These are phyloP conservation scores for Kluyveromyces sp. DNA, from an alignment of 1,139 yeast genomes.

Conservation along the genomic window DNA sequence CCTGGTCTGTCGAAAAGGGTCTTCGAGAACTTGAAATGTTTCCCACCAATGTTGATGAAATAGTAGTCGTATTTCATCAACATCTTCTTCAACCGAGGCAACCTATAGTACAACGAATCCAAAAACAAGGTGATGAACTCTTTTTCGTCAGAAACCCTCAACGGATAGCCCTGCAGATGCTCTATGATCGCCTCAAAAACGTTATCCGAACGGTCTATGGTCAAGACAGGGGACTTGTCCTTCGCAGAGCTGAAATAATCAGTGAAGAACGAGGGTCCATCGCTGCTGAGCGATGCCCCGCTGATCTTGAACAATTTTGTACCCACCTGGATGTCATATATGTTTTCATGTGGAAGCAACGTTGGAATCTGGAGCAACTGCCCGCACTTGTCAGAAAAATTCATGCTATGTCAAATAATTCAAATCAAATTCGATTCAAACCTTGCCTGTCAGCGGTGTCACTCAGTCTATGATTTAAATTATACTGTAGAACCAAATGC, in stretches of 20 bases:
- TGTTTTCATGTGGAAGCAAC: constrained; percentile 55
- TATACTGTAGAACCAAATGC: no score
- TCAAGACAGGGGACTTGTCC: constrained; percentile 33
- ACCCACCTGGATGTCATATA: constrained; percentile 72
- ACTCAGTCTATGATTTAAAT: not conserved
- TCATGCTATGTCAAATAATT: not conserved
- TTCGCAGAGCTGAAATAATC: constrained; percentile 32
- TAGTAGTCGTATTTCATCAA: constrained; percentile 48
- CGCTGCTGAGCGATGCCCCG: constrained; percentile 82
- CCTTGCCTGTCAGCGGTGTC: not conserved
- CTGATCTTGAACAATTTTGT: constrained; percentile 49
- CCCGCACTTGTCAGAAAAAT: not conserved
- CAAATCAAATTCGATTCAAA: no score
- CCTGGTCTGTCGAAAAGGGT: constrained; percentile 51
- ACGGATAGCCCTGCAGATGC: constrained; percentile 74
- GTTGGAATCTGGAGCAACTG: constrained; percentile 39
- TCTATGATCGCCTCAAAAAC: constrained; percentile 58
- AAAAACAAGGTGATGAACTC: constrained; percentile 56
- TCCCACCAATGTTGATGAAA: constrained; percentile 56
- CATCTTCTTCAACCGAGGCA: constrained; percentile 47
- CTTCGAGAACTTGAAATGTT: constrained; percentile 53
- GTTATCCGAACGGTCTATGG: constrained; percentile 69
- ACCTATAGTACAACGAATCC: constrained; percentile 70
- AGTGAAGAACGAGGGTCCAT: constrained; percentile 50
- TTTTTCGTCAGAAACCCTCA: constrained; percentile 50